Evolutionary conservation across 192 early-diverging fungal genomes (phyloP), one percentile per base, ranked within the genome.

Genomic region (Chytriomyces hyalinus): DNA sequence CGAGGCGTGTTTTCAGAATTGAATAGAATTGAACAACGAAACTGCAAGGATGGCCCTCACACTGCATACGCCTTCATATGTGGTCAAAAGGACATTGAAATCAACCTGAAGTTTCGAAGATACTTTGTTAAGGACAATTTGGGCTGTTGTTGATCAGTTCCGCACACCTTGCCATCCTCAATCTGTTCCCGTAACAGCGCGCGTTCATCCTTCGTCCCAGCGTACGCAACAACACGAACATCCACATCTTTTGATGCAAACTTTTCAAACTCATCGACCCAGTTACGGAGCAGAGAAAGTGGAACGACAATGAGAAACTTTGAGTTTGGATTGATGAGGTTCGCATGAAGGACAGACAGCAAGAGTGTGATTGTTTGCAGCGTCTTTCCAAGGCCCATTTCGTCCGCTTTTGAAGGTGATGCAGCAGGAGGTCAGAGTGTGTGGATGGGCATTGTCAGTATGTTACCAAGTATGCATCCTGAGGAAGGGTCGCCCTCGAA

Each of bases 281-380:
- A 97, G 82, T 97, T 97, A 8, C 90, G 87, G 11, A 81, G 46
- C n/a, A 80, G 13, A 28, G 94, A 95, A 6, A 95, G 84, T 20
- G 96, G 96, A 9, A 93, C 92, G 48, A 97, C 87, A 10, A 97
- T 82, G 46, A 97, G 73, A 77, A 91, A 91, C 6, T 92, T 92
- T 0, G 92, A 91, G 2, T 73, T 57, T 20, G 6, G 45, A 0
- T 10, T 26, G 0, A 87, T 68, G 6, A 86, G 82, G 59, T 83
- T 62, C 24, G 62, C 82, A 20, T 83, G 80, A 9, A 80, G 76
- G 4, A 93, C 75, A 17, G 87, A 78, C 3, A 80, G 89, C 24
- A 97, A 61, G 73, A 96, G 95, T 28, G 90, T 77, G 76, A 97
- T 96, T 7, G 95, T 92, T 70, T 97, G 95, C 26, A 93, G 90